Evolutionary conservation across 345 rosid species (phyloP), one percentile per base, ranked within the genome.

Genomic region (Lepidium sativum): DNA sequence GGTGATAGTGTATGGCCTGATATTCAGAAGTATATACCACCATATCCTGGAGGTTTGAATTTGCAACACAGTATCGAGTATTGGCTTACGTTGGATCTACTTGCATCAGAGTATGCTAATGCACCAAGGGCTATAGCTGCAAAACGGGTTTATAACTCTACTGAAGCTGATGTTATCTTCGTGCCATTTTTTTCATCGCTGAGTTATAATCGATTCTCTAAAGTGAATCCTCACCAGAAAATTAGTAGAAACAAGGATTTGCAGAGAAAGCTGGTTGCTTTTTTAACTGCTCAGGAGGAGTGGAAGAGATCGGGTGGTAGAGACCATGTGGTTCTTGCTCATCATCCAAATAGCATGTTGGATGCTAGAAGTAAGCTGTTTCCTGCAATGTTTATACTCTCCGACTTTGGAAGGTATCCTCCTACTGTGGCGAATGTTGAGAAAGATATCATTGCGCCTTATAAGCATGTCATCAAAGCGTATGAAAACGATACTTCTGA

Each of bases 351-450:
- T 66, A 95, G 99, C 64, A 79, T 95, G 96, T 50, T 84, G 49
- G 71, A 75, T 70, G 96, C 91, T 25, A 86, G 99, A 77, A 80
- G 70, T 75, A 79, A 85, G 78, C 71, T 95, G 42, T 88, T 90
- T 86, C 86, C 88, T 20, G 89, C 96, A 12, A 81, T 84, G 81
- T 86, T 88, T 70, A 77, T 95, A 71, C 89, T 95, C 31, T 63
- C 97, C 0, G 97, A 95, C 60, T 95, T 95, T 53, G 99, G 99
- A 39, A 84, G 99, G 77, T 95, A 95, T 55, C 92, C 99, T n/a
- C 84, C 91, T 6, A 84, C 78, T 29, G 75, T 95, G 5, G 97
- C 95, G 0, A 91, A 95, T 53, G 84, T 91, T 63, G 85, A 88
- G 69, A 91, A 95, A 80, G 99, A 95, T 70, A 69, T 95, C 54